Conservation (phyloP, 495 filamentous ascomycete species). For the Daldinia grandis region DNA sequence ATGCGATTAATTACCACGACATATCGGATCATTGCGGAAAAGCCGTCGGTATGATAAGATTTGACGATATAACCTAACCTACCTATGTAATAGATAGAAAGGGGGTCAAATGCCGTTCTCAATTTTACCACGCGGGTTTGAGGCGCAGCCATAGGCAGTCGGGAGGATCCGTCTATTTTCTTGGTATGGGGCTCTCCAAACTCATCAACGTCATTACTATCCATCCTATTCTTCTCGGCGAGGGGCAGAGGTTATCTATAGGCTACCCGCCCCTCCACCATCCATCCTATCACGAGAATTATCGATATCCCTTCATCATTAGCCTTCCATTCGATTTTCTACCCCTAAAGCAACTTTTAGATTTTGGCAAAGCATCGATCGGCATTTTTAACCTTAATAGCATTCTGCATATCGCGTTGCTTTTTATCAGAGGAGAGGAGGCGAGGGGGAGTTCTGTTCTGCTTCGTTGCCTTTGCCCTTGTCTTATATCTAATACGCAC, state of each 20-base stretch:
- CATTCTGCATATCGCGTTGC: constrained; percentile 41
- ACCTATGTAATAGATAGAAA: not conserved
- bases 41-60: constrained; percentile 51
- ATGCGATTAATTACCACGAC: constrained; percentile 68
- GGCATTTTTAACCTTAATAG: constrained; percentile 39
- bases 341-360: constrained; percentile 33
- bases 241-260: constrained; percentile 12
- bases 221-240: constrained; percentile 5
- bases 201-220: constrained; percentile 12
- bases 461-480: constrained; percentile 18
- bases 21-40: constrained; percentile 68
- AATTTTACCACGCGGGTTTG: constrained; percentile 14
- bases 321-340: constrained; percentile 35
- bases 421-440: constrained; percentile 15
- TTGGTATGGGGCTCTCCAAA: constrained; percentile 28
- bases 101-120: not conserved
- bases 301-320: not conserved
- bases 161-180: constrained; percentile 15
- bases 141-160: constrained; percentile 13
- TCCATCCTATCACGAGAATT: not conserved
- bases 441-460: constrained; percentile 20
- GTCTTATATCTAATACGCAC: constrained; percentile 29
- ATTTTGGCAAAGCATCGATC: constrained; percentile 32
- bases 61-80: not conserved
- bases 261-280: not conserved